These are phyloP conservation scores for Chlamydomonas sp. DNA, from an alignment of 139 green algal species.

Conservation along the genomic window DNA sequence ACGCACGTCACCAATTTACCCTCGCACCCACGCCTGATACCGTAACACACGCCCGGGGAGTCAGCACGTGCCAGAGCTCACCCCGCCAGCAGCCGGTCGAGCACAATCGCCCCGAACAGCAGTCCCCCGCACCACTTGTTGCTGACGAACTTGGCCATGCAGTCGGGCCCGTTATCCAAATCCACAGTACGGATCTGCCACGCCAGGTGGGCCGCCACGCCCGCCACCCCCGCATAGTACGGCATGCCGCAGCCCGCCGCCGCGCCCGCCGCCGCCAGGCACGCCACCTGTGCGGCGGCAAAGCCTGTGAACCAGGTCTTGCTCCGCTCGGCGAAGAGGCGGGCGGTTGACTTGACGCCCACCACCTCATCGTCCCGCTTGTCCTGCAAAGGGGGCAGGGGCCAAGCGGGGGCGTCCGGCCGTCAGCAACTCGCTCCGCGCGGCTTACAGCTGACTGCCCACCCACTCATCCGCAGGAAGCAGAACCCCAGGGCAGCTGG, in stretches of 20 bases:
- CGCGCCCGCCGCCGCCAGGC: conserved; percentile 52
- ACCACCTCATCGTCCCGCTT: conserved; percentile 87
- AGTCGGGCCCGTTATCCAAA: conserved; percentile 78
- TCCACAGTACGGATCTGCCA: conserved; percentile 85
- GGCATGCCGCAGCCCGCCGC: conserved; percentile 33
- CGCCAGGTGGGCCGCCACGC: conserved; percentile 65
- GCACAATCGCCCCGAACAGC: conserved; percentile 83
- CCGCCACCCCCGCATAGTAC: conserved; percentile 58
- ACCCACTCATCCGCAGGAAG: no score
- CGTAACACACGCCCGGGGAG: neutral
- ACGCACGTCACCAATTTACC: no score
- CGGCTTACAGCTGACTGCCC: no score
- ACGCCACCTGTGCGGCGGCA: conserved; percentile 39
- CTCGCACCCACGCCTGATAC: no score
- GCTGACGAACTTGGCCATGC: conserved; percentile 89
- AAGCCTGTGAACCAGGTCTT: conserved; percentile 71
- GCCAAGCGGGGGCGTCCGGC: no score
- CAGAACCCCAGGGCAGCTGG: no score
- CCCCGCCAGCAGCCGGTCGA: conserved; percentile 68
- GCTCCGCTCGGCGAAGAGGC: conserved; percentile 78
- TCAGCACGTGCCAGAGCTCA: neutral
- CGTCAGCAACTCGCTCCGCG: no score
- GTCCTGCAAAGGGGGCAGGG: conserved; percentile 71
- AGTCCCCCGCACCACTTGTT: conserved; percentile 88
- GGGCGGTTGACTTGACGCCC: conserved; percentile 94